Base-by-base conservation (phyloP, 768 basidiomycete genomes). In the Dendrothele bispora region DNA sequence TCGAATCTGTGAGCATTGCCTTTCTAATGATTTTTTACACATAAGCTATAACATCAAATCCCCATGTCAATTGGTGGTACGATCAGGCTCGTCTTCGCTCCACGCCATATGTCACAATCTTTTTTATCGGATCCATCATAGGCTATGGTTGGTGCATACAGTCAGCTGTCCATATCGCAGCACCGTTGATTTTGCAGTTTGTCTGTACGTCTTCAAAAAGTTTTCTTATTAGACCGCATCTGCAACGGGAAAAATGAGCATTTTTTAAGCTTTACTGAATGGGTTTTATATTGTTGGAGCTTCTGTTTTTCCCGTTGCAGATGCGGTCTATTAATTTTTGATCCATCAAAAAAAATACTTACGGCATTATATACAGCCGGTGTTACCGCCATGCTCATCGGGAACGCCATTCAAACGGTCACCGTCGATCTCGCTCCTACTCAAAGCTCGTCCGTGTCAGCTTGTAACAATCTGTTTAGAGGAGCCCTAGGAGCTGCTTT, bases 371-470 rank as follows among this genome's bases (percentile, higher is more conserved):
- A n/a, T 12, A 8, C 50, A 86, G 85, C 84, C 42, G 83, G 82
- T 3, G 72, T 66, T 46, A 56, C 69, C 4, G 55, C 66, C 1
- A 69, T 78, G 1, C 57, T 70, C 4, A 51, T 81, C 20, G 74
- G 85, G 77, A 88, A 80, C 57, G 66, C 68, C 1, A 60, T 71
- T 1, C 80, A 83, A 52, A 86, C 85, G 0, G 65, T 88, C 21
- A 73, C 86, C 57, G 70, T 89, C 22, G 86, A 89, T 61, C 69
- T 87, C 27, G 65, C 78, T 5, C 86, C 86, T 4, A 54, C 61
- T 0, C 82, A 84, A 47, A 75, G 84, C 30, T 84, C 85, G 8
- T 80, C 85, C 6, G 74, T 86, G 7, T 86, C 83, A 1, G 86
- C 85, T 39, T 88, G 86, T n/a, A 47, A 47, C 18, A 47, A 47